These are phyloP conservation scores for Zygoascus hellenicus DNA, from an alignment of 1,139 yeast species.

Conservation along the genomic window DNA sequence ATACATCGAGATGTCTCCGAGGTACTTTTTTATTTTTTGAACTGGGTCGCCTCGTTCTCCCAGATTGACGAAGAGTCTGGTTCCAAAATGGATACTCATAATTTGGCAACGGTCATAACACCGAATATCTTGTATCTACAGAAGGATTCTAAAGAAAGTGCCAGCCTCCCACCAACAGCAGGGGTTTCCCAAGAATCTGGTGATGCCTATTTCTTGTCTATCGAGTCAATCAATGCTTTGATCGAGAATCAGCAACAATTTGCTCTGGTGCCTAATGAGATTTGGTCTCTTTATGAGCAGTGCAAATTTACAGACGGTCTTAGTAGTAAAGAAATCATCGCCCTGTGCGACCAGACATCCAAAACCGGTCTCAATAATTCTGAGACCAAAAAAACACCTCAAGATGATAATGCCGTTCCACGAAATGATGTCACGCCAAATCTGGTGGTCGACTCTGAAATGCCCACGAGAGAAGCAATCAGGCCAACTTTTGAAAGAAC, in stretches of 20 bases:
- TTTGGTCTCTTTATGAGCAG: slow-evolving; percentile 33
- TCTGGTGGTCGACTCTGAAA: not conserved
- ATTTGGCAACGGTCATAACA: slow-evolving; percentile 90
- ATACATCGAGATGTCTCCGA: slow-evolving; percentile 82
- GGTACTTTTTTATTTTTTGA: slow-evolving; percentile 76
- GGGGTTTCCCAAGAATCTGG: slow-evolving; percentile 43
- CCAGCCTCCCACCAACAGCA: slow-evolving; percentile 26
- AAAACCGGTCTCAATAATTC: not conserved
- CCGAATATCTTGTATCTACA: slow-evolving; percentile 71
- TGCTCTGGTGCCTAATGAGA: slow-evolving; percentile 61
- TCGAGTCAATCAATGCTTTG: slow-evolving; percentile 81
- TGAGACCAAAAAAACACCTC: too few relatives aligned
- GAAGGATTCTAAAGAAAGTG: slow-evolving; percentile 17
- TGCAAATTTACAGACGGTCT: slow-evolving; percentile 18
- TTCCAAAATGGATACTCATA: slow-evolving; percentile 94
- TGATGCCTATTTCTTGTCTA: slow-evolving; percentile 81
- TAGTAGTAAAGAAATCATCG: slow-evolving; percentile 30
- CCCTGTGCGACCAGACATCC: slow-evolving; percentile 23
- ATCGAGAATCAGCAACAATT: slow-evolving; percentile 81
- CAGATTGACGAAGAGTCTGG: slow-evolving; percentile 56
- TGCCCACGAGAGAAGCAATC: not conserved
- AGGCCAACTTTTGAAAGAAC: slow-evolving; percentile 5
- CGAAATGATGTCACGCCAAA: not conserved
- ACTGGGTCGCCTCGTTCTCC: slow-evolving; percentile 96
- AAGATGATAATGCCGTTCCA: too few relatives aligned